Percentiles rank a stretch among this genome's conserved stretches.
These are phyloP conservation scores for Wickerhamomyces sp. DNA, from an alignment of 1,139 yeast species.

Conservation along the genomic window DNA sequence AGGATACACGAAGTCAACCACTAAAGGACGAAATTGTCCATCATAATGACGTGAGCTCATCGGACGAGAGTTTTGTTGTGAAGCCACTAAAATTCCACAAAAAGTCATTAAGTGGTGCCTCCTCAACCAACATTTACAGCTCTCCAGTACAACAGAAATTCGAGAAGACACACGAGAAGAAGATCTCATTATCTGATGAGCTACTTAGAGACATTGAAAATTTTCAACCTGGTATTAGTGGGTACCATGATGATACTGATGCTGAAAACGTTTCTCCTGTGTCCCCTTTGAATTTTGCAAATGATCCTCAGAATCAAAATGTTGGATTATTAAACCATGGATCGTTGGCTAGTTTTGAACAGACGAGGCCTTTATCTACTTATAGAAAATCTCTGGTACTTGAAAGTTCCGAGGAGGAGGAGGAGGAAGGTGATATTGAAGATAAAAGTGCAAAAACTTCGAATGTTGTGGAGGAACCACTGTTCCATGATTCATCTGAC, in stretches of 20 bases:
- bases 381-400: too few relatives aligned
- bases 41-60: conserved; percentile 2
- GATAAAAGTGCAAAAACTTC: neutral
- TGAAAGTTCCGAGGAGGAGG: too few relatives aligned
- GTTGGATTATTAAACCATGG: neutral
- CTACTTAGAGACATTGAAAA: conserved; percentile 22
- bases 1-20: neutral
- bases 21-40: neutral
- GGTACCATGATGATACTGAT: conserved; percentile 7
- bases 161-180: conserved; percentile 13
- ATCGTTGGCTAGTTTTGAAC: neutral
- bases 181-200: conserved; percentile 23
- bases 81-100: conserved; percentile 20
- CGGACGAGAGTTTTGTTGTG: conserved; percentile 10
- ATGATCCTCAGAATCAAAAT: neutral
- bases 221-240: conserved; percentile 13
- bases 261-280: conserved; percentile 17
- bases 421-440: neutral
- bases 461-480: conserved; percentile 4
- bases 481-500: conserved; percentile 19
- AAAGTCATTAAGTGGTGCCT: conserved; percentile 15
- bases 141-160: neutral
- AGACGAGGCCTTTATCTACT: too few relatives aligned
- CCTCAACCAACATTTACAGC: conserved; percentile 2
- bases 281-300: conserved; percentile 11